Percentiles rank a stretch among this genome's conserved stretches.
These are phyloP conservation scores for Fusarium incarnatum DNA, from an alignment of 2,329 filamentous ascomycete species.

Conservation along the genomic window DNA sequence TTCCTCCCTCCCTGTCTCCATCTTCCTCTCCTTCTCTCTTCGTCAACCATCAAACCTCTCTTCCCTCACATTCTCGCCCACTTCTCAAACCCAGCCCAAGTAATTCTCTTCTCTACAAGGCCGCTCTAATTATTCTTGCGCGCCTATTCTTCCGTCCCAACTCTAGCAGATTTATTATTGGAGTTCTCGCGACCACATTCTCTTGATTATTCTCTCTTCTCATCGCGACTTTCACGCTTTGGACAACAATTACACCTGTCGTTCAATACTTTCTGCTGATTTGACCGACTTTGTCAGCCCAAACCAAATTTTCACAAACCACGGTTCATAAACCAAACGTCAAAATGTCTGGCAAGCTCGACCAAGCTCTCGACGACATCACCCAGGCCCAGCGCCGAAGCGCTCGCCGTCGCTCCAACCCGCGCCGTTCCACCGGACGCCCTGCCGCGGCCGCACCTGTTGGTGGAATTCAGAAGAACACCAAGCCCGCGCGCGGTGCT, in stretches of 20 bases:
- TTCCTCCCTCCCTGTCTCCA: constrained; percentile 14
- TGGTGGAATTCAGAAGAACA: constrained; percentile 86
- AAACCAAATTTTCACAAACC: constrained; percentile 36
- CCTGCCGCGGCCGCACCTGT: constrained; percentile 75
- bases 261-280: constrained; percentile 43
- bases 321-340: constrained; percentile 32
- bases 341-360: constrained; percentile 93
- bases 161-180: constrained; percentile 16
- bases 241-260: constrained; percentile 27
- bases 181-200: constrained; percentile 27
- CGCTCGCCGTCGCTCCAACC: constrained; percentile 64
- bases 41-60: constrained; percentile 21
- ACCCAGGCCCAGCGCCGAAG: constrained; percentile 78
- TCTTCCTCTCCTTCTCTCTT: constrained; percentile 23
- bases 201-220: constrained; percentile 2
- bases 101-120: constrained; percentile 21
- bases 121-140: constrained; percentile 31
- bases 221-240: constrained; percentile 26
- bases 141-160: constrained; percentile 30
- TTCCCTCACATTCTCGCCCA: constrained; percentile 34
- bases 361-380: constrained; percentile 97
- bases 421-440: constrained; percentile 63
- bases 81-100: constrained; percentile 37
- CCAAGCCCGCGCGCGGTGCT: constrained; percentile 69
- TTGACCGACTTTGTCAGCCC: constrained; percentile 38